phyloP scores from a whole-genome alignment of 2,329 filamentous ascomycete species.

The Laburnicola sp. region DNA sequence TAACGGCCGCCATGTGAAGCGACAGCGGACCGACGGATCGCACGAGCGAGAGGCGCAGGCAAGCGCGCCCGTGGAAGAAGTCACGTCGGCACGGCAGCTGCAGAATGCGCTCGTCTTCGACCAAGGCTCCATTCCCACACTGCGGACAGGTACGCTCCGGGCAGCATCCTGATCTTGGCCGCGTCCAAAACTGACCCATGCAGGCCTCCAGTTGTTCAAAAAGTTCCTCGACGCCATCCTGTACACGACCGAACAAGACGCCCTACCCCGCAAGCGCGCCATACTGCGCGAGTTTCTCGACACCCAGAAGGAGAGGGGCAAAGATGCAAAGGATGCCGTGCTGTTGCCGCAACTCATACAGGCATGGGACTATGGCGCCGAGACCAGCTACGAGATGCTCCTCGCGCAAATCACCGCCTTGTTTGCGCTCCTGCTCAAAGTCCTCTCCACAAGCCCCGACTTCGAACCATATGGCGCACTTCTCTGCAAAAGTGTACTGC shows the following conservation, averaged over 20 bases:
- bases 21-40: conserved; percentile 33
- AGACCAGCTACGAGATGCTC: conserved; percentile 77
- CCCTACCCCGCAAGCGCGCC: conserved; percentile 52
- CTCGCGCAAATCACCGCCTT: conserved; percentile 80
- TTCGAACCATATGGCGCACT: conserved; percentile 74
- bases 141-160: conserved; percentile 33
- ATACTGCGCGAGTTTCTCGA: conserved; percentile 73
- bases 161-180: too few relatives aligned
- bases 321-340: conserved; percentile 60
- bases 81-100: conserved; percentile 40
- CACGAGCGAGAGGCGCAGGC: conserved; percentile 31
- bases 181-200: conserved; percentile 13
- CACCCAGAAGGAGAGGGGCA: conserved; percentile 55
- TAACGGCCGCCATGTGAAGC: conserved; percentile 33
- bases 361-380: conserved; percentile 81
- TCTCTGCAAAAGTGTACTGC: conserved; percentile 79
- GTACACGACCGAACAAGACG: conserved; percentile 58
- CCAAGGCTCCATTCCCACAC: conserved; percentile 35
- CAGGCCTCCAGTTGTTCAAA: conserved; percentile 71
- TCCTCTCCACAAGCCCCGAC: conserved; percentile 73
- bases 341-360: conserved; percentile 81
- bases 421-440: conserved; percentile 77
- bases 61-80: conserved; percentile 26
- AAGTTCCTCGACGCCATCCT: conserved; percentile 66
- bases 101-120: conserved; percentile 44